Base-by-base conservation (phyloP, 345 rosid species). In the Zanthoxylum bungeanum region DNA sequence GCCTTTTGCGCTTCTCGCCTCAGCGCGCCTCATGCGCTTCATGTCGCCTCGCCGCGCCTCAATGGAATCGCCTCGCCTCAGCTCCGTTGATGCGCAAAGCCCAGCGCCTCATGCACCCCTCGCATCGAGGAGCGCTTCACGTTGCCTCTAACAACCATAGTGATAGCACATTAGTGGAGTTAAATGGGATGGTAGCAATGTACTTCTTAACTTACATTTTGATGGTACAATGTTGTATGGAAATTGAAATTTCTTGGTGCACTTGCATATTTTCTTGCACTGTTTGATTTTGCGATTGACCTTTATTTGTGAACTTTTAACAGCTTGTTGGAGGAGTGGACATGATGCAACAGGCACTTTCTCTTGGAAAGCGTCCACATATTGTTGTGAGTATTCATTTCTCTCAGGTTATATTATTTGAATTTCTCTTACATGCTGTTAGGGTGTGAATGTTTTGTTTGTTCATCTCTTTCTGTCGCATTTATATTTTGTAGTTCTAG, bases 301-400 rank as follows among this genome's bases (percentile, higher is more conserved):
- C 1, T 46, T 22, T 52, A 37, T 55, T 55, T 6, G 17, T 65
- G 66, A 22, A 34, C 28, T 77, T 59, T 55, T 17, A 42, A 42
- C 72, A 94, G 99, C 99, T 96, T 80, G 98, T 96, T 71, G 99
- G 99, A 77, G 99, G 99, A 44, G 74, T 93, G 36, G 98, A 96
- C 74, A 86, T 81, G 84, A 79, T 85, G 88, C 97, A 91, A 64
- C 99, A 96, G 76, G 74, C 93, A 30, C 77, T 88, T 77, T 73
- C 84, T 33, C 86, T 96, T 60, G 97, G 77, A 74, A 96, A 89
- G 85, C 80, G 92, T 36, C 98, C 99, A 16, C 97, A 95, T 57
- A 77, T 93, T 73, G 81, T 92, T 77, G 97, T 90, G 80, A 78
- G 93, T 77, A 37, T 64, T 67, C 27, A 5, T n/a, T 31, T 63